These are phyloP conservation scores for Trichoderma sp. DNA, from an alignment of 2,329 filamentous ascomycete species.

Conservation along the genomic window DNA sequence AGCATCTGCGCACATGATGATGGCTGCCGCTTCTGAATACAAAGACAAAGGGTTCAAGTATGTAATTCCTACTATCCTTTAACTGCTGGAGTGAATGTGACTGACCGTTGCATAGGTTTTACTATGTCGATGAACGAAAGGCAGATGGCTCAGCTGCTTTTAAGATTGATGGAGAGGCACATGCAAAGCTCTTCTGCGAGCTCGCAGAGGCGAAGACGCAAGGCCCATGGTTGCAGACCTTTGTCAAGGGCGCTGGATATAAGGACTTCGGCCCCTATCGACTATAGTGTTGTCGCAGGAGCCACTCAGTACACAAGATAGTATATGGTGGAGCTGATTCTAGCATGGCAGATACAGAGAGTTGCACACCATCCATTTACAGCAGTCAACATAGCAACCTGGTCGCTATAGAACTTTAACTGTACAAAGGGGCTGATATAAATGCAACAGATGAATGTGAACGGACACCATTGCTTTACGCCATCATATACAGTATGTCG, in stretches of 20 bases:
- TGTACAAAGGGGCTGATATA: background rate
- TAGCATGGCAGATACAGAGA: background rate
- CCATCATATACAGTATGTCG: background rate
- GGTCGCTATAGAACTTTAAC: background rate
- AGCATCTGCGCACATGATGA: slow-evolving; percentile 11
- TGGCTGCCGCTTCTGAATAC: slow-evolving; percentile 8
- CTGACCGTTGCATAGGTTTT: background rate
- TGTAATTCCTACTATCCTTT: background rate
- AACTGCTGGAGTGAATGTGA: background rate
- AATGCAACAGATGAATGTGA: background rate
- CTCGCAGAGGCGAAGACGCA: background rate
- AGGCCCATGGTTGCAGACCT: slow-evolving; percentile 3
- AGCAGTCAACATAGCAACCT: background rate
- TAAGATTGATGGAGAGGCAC: slow-evolving; percentile 9
- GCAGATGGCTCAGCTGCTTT: slow-evolving; percentile 6
- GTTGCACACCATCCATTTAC: background rate
- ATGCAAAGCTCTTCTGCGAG: slow-evolving; percentile 5
- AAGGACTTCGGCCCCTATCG: background rate
- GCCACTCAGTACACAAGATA: background rate
- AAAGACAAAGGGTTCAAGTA: slow-evolving; percentile 2
- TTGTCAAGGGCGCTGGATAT: slow-evolving; percentile 2
- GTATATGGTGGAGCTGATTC: background rate
- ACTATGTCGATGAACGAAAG: slow-evolving; percentile 10
- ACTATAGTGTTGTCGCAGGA: background rate
- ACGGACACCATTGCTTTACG: background rate